These are phyloP conservation scores for Nannizziopsis arthrosporioides DNA, from an alignment of 2,329 filamentous ascomycete genomes.

Conservation along the genomic window DNA sequence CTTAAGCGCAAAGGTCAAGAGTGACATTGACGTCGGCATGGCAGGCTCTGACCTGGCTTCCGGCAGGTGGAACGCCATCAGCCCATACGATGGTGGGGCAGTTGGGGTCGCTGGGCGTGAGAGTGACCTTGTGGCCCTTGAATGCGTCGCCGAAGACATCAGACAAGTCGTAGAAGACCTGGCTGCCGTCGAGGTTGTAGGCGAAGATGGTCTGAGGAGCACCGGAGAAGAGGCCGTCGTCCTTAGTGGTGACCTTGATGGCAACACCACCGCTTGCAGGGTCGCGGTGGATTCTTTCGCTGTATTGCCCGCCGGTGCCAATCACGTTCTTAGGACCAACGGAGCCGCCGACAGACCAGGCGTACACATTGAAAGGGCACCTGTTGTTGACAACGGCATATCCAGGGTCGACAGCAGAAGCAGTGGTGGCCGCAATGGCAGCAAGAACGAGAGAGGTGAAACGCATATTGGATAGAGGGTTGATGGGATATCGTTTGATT, in stretches of 20 bases:
- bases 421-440: constrained; percentile 13
- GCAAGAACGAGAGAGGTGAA: constrained; percentile 12
- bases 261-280: constrained; percentile 31
- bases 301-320: constrained; percentile 24
- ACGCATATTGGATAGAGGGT: constrained; percentile 12
- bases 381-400: constrained; percentile 27
- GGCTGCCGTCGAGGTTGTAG: constrained; percentile 29
- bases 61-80: constrained; percentile 11
- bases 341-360: constrained; percentile 29
- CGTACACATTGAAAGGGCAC: constrained; percentile 25
- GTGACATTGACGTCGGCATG: constrained; percentile 9
- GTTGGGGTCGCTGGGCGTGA: constrained; percentile 6
- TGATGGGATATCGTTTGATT: not conserved
- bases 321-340: constrained; percentile 20
- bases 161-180: constrained; percentile 34
- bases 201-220: constrained; percentile 32
- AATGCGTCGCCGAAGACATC: constrained; percentile 36
- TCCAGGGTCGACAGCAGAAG: constrained; percentile 25
- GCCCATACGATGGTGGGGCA: constrained; percentile 11
- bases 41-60: constrained; percentile 9
- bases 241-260: constrained; percentile 31
- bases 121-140: constrained; percentile 16
- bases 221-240: constrained; percentile 28
- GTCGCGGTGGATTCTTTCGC: constrained; percentile 27
- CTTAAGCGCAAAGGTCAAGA: constrained; percentile 11